Evolutionary conservation across 2,329 filamentous ascomycete species (phyloP), one percentile per base, ranked within the genome.

Genomic region (Curvularia sp.): DNA sequence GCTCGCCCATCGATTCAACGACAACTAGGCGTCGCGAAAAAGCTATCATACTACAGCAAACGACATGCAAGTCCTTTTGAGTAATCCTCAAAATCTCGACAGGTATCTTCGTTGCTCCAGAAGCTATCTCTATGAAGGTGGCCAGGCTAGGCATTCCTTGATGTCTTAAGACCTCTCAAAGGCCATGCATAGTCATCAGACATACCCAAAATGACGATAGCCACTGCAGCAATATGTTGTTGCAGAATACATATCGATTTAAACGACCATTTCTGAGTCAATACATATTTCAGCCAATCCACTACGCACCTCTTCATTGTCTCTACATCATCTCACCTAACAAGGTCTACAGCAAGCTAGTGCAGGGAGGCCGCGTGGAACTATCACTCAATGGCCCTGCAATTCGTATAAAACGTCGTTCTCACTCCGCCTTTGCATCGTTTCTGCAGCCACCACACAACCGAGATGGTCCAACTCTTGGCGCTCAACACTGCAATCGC

Each of bases 401-500:
- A 30, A 12, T 31, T 20, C 35, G n/a, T 30, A 10, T 24, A 10
- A 35, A 13, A 4, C 9, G 12, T 13, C 12, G 22, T 35, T 22
- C 24, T 18, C 15, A n/a, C n/a, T 18, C 41, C 4, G 20, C 28
- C 43, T 31, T 30, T 49, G 48, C 35, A 49, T 42, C n/a, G 10
- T 38, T 10, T 42, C 22, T 46, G 41, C 28, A 28, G 12, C 28
- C 43, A 39, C 20, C 39, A 5, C 42, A 4, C 38, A 42, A n/a
- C 31, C 8, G 38, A 44, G 18, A 41, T 47, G 42, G 28, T 28
- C 51, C 53, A 51, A 42, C 4, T 49, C 51, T 54, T 49, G 33
- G 55, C 55, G 53, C 47, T 35, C 28, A 41, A 48, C 38, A 49
- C 15, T 10, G 24, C 20, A 54, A 30, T 64, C 59, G 62, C 57